Percentiles rank a stretch among this genome's conserved stretches.
Evolutionary conservation across 352 stramenopile genomes (phyloP).

Genomic region (Phytophthora rubi): DNA sequence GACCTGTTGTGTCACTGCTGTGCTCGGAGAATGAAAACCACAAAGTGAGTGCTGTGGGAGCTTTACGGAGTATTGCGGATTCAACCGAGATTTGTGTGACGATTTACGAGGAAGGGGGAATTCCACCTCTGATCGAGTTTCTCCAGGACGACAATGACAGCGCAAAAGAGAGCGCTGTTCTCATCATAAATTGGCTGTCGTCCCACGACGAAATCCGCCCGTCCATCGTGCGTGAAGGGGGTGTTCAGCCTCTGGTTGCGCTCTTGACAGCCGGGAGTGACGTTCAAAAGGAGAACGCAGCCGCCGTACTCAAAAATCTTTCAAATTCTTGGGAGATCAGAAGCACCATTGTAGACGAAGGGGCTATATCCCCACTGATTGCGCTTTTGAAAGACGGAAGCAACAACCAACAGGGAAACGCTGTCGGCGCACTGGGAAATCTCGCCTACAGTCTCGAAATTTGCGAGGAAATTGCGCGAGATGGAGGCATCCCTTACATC

Average conservation of each 20-base stretch:
- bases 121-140: background rate
- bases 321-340: background rate
- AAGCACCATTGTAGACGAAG: background rate
- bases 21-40: background rate
- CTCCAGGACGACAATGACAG: background rate
- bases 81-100: background rate
- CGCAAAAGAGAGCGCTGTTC: background rate
- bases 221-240: background rate
- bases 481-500: background rate
- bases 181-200: background rate
- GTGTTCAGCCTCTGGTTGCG: background rate
- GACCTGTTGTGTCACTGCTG: background rate
- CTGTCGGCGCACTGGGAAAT: background rate
- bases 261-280: background rate
- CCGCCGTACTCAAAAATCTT: background rate
- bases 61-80: background rate
- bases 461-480: background rate
- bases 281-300: background rate
- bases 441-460: background rate
- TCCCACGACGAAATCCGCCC: background rate
- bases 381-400: background rate
- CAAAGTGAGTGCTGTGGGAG: background rate
- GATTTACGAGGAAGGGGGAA: background rate
- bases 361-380: background rate
- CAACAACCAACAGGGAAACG: background rate